Evolutionary conservation across 202 grass and related monocot species (phyloP).

Genomic region (Carex sylvatica): DNA sequence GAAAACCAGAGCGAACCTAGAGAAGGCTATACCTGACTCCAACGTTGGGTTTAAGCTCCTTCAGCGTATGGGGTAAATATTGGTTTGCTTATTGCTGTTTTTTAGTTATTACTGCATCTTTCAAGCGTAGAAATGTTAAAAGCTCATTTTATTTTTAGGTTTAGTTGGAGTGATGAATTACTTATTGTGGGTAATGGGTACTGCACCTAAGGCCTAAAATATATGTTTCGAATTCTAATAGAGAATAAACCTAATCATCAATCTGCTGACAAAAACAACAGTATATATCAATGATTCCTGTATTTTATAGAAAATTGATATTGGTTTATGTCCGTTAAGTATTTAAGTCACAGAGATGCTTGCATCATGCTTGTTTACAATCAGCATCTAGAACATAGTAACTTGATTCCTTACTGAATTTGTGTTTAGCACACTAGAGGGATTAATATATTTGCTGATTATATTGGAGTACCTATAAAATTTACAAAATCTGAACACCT

Average conservation of each 20-base stretch:
- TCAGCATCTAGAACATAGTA: background rate
- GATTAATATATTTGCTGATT: background rate
- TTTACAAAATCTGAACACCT: background rate
- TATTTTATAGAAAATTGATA: background rate
- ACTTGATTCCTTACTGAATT: background rate
- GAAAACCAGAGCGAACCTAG: slow-evolving; percentile 43
- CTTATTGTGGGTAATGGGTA: background rate
- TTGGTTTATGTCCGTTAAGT: background rate
- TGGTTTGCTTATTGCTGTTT: background rate
- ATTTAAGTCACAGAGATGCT: background rate
- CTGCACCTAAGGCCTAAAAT: background rate
- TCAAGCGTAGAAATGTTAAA: background rate
- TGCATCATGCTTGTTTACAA: background rate
- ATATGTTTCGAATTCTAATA: background rate
- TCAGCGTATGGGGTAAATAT: slow-evolving; percentile 75
- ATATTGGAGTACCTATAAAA: background rate
- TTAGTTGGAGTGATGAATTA: background rate
- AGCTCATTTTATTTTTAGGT: background rate
- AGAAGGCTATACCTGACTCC: slow-evolving; percentile 70
- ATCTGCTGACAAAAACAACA: background rate
- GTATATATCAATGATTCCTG: background rate
- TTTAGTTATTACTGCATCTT: background rate
- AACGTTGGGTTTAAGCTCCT: slow-evolving; percentile 86
- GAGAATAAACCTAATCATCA: background rate
- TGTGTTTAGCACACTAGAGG: background rate